Conservation (phyloP, 176 grass and related monocot species). For the Zea luxurians region DNA sequence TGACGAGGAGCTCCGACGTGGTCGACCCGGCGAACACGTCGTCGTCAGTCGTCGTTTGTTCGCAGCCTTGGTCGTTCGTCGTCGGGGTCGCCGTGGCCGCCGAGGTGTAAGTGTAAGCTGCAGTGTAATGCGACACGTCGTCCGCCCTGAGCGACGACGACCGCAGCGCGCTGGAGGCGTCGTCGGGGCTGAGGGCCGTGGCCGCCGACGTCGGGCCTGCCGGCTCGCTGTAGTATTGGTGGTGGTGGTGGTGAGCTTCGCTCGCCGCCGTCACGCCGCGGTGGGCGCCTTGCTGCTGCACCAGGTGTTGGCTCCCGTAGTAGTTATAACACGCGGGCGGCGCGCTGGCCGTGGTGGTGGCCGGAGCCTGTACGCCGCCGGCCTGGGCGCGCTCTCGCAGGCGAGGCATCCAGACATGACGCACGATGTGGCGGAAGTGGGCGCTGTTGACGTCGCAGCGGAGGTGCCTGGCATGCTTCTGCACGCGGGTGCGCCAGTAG, state of each 20-base stretch:
- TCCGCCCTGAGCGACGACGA: neutral
- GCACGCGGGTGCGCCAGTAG: slow-evolving; percentile 91
- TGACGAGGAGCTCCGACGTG: slow-evolving; percentile 56
- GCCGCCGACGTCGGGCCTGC: slow-evolving; percentile 21
- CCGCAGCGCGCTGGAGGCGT: slow-evolving; percentile 38
- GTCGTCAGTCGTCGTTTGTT: neutral
- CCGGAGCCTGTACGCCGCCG: too few relatives aligned
- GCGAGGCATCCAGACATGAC: slow-evolving; percentile 77
- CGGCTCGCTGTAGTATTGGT: neutral
- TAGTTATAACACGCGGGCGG: too few relatives aligned
- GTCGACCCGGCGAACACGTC: slow-evolving; percentile 32
- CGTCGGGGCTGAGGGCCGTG: slow-evolving; percentile 44
- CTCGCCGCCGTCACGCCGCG: too few relatives aligned
- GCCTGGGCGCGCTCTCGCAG: slow-evolving; percentile 65
- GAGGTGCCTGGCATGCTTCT: slow-evolving; percentile 88
- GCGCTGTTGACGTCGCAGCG: slow-evolving; percentile 83
- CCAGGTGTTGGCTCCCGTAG: too few relatives aligned
- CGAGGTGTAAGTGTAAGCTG: too few relatives aligned
- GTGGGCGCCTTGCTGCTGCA: too few relatives aligned
- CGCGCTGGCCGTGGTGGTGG: too few relatives aligned
- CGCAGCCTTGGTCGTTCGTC: neutral
- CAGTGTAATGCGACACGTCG: too few relatives aligned
- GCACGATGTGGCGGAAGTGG: slow-evolving; percentile 75
- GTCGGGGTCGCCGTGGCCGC: neutral
- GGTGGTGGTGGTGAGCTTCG: too few relatives aligned